These are phyloP conservation scores for Ligustrum vulgare DNA, from an alignment of 257 asterid species.

Conservation along the genomic window DNA sequence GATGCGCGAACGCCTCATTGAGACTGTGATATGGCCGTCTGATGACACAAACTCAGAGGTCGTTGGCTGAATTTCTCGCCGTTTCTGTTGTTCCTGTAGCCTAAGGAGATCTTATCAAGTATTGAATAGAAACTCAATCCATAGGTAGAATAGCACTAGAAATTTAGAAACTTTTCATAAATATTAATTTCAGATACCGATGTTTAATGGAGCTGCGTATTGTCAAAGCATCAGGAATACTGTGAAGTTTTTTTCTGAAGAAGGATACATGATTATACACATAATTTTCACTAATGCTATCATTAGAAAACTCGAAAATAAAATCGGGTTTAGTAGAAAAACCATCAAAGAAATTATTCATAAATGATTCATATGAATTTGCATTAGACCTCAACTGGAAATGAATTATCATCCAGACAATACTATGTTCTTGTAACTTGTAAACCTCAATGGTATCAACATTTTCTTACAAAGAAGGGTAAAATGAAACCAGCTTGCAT, in stretches of 20 bases:
- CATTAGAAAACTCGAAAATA: background rate
- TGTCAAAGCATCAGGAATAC: background rate
- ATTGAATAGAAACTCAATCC: background rate
- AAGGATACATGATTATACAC: background rate
- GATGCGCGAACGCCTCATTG: constrained; percentile 83
- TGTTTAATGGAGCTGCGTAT: background rate
- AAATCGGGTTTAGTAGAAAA: background rate
- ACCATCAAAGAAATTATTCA: background rate
- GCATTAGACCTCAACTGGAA: constrained; percentile 8
- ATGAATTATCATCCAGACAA: constrained; percentile 7
- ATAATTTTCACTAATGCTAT: background rate
- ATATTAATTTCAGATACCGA: background rate
- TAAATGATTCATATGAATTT: background rate
- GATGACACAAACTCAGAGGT: constrained; percentile 64
- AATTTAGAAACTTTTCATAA: background rate
- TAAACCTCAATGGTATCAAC: constrained; percentile 17
- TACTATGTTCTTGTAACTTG: constrained; percentile 27
- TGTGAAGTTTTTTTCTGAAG: background rate
- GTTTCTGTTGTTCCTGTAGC: background rate
- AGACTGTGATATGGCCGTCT: constrained; percentile 80
- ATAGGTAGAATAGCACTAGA: background rate
- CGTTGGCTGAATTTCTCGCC: constrained; percentile 36
- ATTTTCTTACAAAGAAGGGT: constrained; percentile 24
- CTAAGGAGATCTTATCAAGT: constrained; percentile 2
- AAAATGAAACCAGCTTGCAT: constrained; percentile 32